Evolutionary conservation across 768 basidiomycete species (phyloP).

Genomic region (Daedalea quercina): DNA sequence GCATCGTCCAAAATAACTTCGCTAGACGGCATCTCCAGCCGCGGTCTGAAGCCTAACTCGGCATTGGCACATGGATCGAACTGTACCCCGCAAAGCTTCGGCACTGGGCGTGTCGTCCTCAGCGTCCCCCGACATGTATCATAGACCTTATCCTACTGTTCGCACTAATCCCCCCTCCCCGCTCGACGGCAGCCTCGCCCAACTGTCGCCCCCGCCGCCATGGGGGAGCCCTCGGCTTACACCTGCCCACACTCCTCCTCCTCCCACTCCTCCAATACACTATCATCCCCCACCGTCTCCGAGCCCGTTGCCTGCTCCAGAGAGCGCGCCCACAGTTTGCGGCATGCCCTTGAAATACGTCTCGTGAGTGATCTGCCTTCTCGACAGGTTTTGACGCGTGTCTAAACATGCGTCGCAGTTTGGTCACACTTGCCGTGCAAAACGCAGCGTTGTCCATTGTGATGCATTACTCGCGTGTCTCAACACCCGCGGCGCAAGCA

Average conservation of each 20-base stretch:
- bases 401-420: conserved; percentile 30
- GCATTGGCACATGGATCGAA: conserved; percentile 10
- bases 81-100: conserved; percentile 21
- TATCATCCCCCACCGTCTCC: conserved; percentile 13
- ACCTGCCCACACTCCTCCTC: conserved; percentile 21
- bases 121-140: conserved; percentile 49
- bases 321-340: no score
- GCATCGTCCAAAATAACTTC: neutral
- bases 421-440: conserved; percentile 82
- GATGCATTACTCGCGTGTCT: conserved; percentile 94
- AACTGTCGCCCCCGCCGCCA: conserved; percentile 8
- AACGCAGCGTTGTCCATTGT: conserved; percentile 88
- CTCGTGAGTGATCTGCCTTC: conserved; percentile 15
- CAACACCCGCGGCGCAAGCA: conserved; percentile 60
- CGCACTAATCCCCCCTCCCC: conserved; percentile 45
- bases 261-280: conserved; percentile 8
- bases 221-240: conserved; percentile 24
- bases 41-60: neutral
- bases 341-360: conserved; percentile 77
- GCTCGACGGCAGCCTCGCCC: conserved; percentile 19
- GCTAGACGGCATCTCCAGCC: neutral
- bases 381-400: conserved; percentile 1
- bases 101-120: conserved; percentile 19
- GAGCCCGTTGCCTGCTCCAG: no score
- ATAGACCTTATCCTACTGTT: conserved; percentile 49